These are phyloP conservation scores for Suillus decipiens DNA, from an alignment of 768 basidiomycete genomes.

Conservation along the genomic window DNA sequence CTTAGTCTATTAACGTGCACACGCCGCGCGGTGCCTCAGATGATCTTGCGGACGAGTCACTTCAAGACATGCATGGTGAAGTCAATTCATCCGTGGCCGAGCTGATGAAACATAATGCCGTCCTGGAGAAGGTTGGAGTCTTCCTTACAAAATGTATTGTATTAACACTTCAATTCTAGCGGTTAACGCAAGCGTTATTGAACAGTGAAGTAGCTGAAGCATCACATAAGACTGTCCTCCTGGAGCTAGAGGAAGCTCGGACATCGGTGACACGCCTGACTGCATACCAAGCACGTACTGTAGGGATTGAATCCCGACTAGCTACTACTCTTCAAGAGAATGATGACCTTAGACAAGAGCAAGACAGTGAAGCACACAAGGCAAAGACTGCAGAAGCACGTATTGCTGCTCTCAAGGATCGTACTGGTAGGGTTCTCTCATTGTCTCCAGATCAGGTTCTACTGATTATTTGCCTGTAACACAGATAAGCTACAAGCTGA, in stretches of 20 bases:
- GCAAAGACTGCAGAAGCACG: constrained; percentile 70
- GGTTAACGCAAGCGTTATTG: constrained; percentile 74
- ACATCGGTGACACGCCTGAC: constrained; percentile 65
- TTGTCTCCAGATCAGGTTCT: not conserved
- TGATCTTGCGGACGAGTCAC: constrained; percentile 14
- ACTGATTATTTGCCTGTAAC: constrained; percentile 6
- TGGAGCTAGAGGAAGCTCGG: constrained; percentile 76
- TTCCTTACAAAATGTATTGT: not conserved
- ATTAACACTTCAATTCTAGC: constrained; percentile 41
- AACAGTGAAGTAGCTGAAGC: constrained; percentile 82
- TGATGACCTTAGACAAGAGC: constrained; percentile 84
- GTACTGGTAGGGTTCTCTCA: constrained; percentile 48
- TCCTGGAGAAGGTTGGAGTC: constrained; percentile 46
- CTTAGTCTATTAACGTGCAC: constrained; percentile 20
- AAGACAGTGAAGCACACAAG: constrained; percentile 67
- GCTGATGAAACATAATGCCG: constrained; percentile 56
- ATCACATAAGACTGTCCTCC: constrained; percentile 70
- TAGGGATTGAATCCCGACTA: constrained; percentile 70
- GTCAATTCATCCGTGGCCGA: constrained; percentile 36
- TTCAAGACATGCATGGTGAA: constrained; percentile 21
- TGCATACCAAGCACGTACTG: constrained; percentile 66
- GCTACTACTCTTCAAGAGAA: constrained; percentile 68
- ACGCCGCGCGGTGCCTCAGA: constrained; percentile 18
- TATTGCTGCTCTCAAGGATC: constrained; percentile 63
- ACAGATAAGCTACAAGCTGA: constrained; percentile 72